Conservation (phyloP, 2,329 filamentous ascomycete species). For the Sporothrix pallida region DNA sequence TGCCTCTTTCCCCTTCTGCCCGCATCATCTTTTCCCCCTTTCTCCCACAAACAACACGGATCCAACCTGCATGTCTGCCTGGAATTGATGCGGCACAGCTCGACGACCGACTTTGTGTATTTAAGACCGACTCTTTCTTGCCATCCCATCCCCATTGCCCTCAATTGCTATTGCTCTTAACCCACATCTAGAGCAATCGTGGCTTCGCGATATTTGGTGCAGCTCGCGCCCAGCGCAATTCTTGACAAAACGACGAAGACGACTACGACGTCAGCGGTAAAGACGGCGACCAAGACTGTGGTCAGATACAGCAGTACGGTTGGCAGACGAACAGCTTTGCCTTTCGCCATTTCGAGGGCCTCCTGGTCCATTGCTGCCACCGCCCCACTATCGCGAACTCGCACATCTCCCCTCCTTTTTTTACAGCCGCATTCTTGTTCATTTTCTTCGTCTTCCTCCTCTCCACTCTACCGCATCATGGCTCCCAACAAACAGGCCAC, state of each 20-base stretch:
- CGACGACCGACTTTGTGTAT: not conserved
- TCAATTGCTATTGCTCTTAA: not conserved
- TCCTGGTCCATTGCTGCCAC: constrained; percentile 2
- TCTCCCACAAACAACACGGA: not conserved
- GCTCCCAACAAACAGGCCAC: constrained; percentile 74
- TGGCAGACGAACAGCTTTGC: not conserved
- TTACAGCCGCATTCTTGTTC: too few species aligned
- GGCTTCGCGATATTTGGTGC: constrained; percentile 33
- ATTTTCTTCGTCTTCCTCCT: not conserved
- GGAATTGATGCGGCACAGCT: not conserved
- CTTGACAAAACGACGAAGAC: not conserved
- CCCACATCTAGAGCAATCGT: constrained; percentile 25
- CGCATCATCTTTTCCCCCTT: not conserved
- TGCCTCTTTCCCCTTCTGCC: constrained; percentile 6
- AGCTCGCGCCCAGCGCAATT: constrained; percentile 30
- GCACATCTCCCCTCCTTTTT: not conserved
- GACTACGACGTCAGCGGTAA: not conserved
- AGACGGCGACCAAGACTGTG: not conserved
- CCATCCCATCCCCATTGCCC: not conserved
- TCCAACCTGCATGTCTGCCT: constrained; percentile 19
- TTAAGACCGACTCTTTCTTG: not conserved
- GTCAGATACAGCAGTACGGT: not conserved
- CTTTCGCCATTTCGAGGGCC: not conserved
- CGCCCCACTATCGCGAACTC: not conserved
- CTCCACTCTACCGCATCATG: constrained; percentile 42